Percentiles rank a stretch among this genome's conserved stretches.
Evolutionary conservation across 306 rosid genomes (phyloP).

Genomic region (Trifolium subterraneum): DNA sequence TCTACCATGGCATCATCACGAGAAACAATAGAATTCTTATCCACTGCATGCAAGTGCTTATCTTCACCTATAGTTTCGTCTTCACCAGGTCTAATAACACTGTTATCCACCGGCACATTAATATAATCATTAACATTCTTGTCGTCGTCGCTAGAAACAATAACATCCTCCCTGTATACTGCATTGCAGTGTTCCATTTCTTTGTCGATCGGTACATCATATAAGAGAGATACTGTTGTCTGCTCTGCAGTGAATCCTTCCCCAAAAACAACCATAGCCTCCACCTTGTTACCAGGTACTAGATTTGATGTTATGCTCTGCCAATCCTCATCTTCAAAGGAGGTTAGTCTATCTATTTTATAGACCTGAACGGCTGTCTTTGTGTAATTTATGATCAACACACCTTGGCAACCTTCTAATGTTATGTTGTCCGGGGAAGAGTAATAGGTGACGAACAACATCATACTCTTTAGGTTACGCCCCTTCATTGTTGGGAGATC

Average conservation of each 20-base stretch:
- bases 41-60: not conserved
- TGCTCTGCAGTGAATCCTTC: not conserved
- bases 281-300: not conserved
- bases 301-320: slow-evolving; percentile 23
- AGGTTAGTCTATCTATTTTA: slow-evolving; percentile 1
- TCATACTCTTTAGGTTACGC: slow-evolving; percentile 1
- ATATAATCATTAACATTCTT: not conserved
- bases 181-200: not conserved
- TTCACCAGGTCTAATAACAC: not conserved
- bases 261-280: slow-evolving; percentile 2
- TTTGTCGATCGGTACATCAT: not conserved
- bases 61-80: not conserved
- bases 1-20: not conserved
- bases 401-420: not conserved
- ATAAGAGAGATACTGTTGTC: slow-evolving; percentile 3
- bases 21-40: not conserved
- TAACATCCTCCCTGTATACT: not conserved
- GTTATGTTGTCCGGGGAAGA: not conserved
- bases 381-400: slow-evolving; percentile 20
- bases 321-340: slow-evolving; percentile 23
- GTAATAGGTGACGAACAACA: not conserved
- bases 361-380: not conserved
- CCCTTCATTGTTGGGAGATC: not conserved
- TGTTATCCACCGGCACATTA: not conserved
- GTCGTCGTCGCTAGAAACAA: not conserved